These are phyloP conservation scores for Angophora floribunda DNA, from an alignment of 345 rosid species.

Conservation along the genomic window DNA sequence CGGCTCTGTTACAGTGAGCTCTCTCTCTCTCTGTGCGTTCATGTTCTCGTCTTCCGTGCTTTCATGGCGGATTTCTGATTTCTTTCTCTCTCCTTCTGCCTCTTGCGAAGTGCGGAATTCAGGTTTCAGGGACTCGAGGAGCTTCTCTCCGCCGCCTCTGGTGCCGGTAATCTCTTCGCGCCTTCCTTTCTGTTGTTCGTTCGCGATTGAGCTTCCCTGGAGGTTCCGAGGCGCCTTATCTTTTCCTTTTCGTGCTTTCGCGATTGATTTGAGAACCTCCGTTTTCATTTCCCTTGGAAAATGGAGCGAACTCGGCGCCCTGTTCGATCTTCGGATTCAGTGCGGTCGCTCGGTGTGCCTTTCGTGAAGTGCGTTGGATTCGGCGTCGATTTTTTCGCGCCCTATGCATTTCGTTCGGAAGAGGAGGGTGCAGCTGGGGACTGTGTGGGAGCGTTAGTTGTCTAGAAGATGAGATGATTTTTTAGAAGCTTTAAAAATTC, in stretches of 20 bases:
- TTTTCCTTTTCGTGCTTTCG: neutral
- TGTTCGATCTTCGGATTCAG: accelerated
- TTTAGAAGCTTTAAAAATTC: neutral
- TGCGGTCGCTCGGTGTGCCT: neutral
- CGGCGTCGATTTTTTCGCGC: accelerated
- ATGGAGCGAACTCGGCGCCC: neutral
- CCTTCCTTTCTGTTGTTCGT: neutral
- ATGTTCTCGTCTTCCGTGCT: neutral
- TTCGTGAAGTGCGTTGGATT: neutral
- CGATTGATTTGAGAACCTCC: neutral
- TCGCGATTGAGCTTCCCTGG: neutral
- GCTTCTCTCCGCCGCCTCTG: slow-evolving; percentile 14
- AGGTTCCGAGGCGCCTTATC: neutral
- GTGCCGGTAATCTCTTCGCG: slow-evolving; percentile 19
- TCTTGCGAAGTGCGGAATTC: neutral
- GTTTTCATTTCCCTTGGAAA: neutral
- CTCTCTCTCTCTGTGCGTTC: neutral
- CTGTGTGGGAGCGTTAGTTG: neutral
- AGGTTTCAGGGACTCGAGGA: slow-evolving; percentile 20
- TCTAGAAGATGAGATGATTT: neutral
- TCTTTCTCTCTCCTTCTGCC: too few species aligned
- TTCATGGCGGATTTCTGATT: neutral
- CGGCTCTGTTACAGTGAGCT: neutral
- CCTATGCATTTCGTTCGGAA: neutral
- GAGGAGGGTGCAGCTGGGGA: neutral